Conservation (phyloP, 2,329 filamentous ascomycete species). For the Massarina eburnea region DNA sequence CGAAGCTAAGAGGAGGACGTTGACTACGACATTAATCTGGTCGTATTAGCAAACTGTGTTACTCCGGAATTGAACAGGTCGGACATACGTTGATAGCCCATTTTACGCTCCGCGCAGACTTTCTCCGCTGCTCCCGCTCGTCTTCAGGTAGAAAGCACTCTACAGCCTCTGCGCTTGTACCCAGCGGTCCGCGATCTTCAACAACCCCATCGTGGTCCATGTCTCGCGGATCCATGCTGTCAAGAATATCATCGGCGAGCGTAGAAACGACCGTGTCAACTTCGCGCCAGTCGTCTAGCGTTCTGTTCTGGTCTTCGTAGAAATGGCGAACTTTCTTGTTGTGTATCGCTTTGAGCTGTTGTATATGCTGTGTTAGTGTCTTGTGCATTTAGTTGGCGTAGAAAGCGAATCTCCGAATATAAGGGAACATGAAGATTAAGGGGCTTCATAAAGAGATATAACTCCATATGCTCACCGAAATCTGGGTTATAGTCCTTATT, state of each 20-base stretch:
- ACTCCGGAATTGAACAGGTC: neutral
- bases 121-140: slow-evolving; percentile 52
- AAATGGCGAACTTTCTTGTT: slow-evolving; percentile 56
- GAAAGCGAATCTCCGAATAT: too few species aligned
- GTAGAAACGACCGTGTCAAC: slow-evolving; percentile 60
- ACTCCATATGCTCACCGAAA: too few species aligned
- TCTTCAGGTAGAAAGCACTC: slow-evolving; percentile 59
- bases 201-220: slow-evolving; percentile 58
- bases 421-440: too few species aligned
- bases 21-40: slow-evolving; percentile 61
- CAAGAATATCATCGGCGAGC: slow-evolving; percentile 61
- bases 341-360: slow-evolving; percentile 53
- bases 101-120: slow-evolving; percentile 52
- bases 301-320: slow-evolving; percentile 58
- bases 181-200: slow-evolving; percentile 56
- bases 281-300: slow-evolving; percentile 60
- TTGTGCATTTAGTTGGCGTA: neutral
- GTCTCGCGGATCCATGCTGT: slow-evolving; percentile 59
- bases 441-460: too few species aligned
- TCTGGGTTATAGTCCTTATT: too few species aligned
- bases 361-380: neutral
- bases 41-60: slow-evolving; percentile 11
- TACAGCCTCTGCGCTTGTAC: slow-evolving; percentile 53
- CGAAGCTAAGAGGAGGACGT: slow-evolving; percentile 58
- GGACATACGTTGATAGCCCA: slow-evolving; percentile 57